These are phyloP conservation scores for Shiraia sp. DNA, from an alignment of 2,329 filamentous ascomycete genomes.

Conservation along the genomic window DNA sequence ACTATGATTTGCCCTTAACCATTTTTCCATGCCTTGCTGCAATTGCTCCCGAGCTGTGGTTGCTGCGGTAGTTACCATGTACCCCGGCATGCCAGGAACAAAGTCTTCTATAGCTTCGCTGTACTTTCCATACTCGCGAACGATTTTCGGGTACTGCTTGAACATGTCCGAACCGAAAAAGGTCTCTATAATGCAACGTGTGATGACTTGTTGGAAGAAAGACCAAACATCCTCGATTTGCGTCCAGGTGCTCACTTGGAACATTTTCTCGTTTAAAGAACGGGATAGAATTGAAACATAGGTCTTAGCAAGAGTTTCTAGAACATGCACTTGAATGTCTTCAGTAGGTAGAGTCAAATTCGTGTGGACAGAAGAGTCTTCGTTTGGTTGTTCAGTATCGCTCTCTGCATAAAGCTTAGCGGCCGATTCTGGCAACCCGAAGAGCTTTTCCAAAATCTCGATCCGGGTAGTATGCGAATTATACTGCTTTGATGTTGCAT, in stretches of 20 bases:
- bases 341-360: constrained; percentile 11
- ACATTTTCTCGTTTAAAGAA: constrained; percentile 36
- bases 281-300: constrained; percentile 25
- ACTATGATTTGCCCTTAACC: constrained; percentile 20
- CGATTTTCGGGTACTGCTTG: constrained; percentile 27
- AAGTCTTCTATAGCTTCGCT: constrained; percentile 22
- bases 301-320: constrained; percentile 13
- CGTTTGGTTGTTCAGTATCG: neutral
- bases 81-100: constrained; percentile 19
- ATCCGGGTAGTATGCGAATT: constrained; percentile 1
- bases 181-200: constrained; percentile 26
- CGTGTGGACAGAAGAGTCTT: constrained; percentile 3
- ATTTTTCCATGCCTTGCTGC: constrained; percentile 24
- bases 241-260: constrained; percentile 32
- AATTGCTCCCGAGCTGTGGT: constrained; percentile 22
- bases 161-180: constrained; percentile 31
- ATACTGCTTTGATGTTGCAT: constrained; percentile 15
- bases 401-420: constrained; percentile 7
- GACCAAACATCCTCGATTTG: constrained; percentile 37
- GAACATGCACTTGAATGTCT: constrained; percentile 16
- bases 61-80: constrained; percentile 15
- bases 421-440: constrained; percentile 13
- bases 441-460: constrained; percentile 17
- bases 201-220: constrained; percentile 32
- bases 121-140: constrained; percentile 34